phyloP scores from a whole-genome alignment of 2,329 filamentous ascomycete species.

The Epichloe brachyelytri region DNA sequence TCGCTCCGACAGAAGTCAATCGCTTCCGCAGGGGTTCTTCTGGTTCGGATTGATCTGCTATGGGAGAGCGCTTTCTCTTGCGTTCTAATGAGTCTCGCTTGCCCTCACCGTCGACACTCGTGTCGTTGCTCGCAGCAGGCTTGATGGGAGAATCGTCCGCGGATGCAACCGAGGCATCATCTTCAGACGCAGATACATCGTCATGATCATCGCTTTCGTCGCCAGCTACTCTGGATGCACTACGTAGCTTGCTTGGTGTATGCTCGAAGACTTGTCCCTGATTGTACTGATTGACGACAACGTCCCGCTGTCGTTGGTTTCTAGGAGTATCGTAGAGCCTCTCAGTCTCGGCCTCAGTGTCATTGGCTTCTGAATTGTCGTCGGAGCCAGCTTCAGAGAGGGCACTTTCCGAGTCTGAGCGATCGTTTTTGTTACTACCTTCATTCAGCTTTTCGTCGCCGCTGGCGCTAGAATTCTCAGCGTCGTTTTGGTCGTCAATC shows the following conservation, averaged over 20 bases:
- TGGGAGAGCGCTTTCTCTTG: constrained; percentile 39
- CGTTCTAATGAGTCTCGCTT: constrained; percentile 24
- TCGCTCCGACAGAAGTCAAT: constrained; percentile 32
- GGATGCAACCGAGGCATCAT: constrained; percentile 23
- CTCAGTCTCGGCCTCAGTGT: constrained; percentile 87
- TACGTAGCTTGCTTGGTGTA: constrained; percentile 66
- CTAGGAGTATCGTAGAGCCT: constrained; percentile 81
- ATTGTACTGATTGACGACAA: constrained; percentile 43
- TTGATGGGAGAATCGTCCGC: constrained; percentile 25
- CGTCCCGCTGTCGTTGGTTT: constrained; percentile 48
- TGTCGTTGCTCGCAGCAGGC: constrained; percentile 14
- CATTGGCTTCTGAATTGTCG: constrained; percentile 33
- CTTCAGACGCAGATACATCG: constrained; percentile 29
- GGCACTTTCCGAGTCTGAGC: constrained; percentile 36
- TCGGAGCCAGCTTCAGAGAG: constrained; percentile 40
- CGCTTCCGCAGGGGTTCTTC: constrained; percentile 41
- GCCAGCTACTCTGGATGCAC: constrained; percentile 18
- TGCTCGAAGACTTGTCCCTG: constrained; percentile 45
- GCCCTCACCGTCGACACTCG: constrained; percentile 17
- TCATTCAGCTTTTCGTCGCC: constrained; percentile 13
- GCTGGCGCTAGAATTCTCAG: constrained; percentile 17
- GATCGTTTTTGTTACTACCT: constrained; percentile 14
- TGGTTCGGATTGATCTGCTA: constrained; percentile 29
- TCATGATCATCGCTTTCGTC: constrained; percentile 25
- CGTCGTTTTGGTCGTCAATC: constrained; percentile 24